Conservation (phyloP, 257 asterid species). For the Henckelia pumila region DNA sequence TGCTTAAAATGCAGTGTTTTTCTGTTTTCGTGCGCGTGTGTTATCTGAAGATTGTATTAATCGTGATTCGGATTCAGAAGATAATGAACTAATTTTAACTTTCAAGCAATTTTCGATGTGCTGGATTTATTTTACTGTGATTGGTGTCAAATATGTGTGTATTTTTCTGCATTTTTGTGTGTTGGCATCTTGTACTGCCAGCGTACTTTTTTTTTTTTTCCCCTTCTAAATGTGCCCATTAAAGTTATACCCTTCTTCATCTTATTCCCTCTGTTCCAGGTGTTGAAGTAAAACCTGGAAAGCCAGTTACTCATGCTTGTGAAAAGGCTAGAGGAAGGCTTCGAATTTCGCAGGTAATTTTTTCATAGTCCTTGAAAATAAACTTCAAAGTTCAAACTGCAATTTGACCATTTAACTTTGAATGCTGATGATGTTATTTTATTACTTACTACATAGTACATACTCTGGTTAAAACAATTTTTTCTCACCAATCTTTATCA, state of each 20-base stretch:
- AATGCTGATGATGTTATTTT: neutral
- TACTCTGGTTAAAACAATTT: no score
- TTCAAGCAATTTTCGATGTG: no score
- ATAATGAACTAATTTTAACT: no score
- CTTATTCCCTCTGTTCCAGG: constrained; percentile 43
- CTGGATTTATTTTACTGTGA: no score
- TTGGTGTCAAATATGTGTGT: neutral
- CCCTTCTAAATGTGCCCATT: neutral
- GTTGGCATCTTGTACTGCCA: neutral
- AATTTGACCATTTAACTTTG: constrained; percentile 3
- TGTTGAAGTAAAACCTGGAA: constrained; percentile 66
- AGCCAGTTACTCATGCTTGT: constrained; percentile 54
- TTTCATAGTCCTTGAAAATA: neutral
- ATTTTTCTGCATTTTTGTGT: neutral
- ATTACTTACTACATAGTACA: no score
- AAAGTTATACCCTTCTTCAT: neutral
- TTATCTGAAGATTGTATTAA: no score
- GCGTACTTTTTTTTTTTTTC: neutral
- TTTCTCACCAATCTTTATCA: no score
- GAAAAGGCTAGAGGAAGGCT: constrained; percentile 59
- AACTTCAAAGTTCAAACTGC: neutral
- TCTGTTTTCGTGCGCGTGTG: neutral
- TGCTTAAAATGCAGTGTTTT: neutral
- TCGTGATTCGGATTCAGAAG: no score
- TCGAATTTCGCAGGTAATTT: constrained; percentile 71